Evolutionary conservation across 2,329 filamentous ascomycete genomes (phyloP).

Genomic region (Apiospora marii): DNA sequence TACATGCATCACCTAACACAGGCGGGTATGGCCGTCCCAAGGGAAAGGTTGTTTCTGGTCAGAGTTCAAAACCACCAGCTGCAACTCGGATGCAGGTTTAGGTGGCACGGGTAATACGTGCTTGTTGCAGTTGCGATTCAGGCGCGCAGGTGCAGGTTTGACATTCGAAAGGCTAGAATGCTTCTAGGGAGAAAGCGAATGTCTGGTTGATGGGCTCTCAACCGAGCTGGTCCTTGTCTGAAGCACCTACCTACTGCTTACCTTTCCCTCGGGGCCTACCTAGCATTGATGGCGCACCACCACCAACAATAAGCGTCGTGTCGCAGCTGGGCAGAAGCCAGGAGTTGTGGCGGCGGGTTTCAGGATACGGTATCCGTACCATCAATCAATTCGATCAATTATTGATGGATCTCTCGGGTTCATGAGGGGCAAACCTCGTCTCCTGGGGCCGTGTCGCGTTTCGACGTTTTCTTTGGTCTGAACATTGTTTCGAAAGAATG

Average conservation of each 20-base stretch:
- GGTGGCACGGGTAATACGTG: background rate
- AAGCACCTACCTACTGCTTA: background rate
- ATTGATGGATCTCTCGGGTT: background rate
- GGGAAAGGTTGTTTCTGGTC: background rate
- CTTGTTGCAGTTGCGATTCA: background rate
- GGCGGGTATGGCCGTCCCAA: background rate
- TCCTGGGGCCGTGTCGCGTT: background rate
- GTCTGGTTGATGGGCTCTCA: background rate
- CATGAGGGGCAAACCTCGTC: conserved; percentile 6
- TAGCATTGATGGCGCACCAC: background rate
- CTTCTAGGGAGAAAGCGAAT: background rate
- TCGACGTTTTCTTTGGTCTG: conserved; percentile 6
- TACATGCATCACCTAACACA: too few species aligned
- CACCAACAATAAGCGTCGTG: background rate
- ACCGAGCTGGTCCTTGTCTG: conserved; percentile 15
- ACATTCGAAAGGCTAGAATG: background rate
- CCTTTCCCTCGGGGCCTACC: background rate
- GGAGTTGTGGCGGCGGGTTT: conserved; percentile 1
- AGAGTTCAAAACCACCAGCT: background rate
- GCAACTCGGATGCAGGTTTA: background rate
- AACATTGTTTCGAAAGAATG: conserved; percentile 17
- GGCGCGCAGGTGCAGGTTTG: background rate
- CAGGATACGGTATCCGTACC: background rate
- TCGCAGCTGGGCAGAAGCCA: background rate
- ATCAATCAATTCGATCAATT: background rate